A percentile compares a stretch with the other conserved stretches of the same genome.
Conservation (phyloP, 176 grass and related monocot genomes). For the Avena eriantha region DNA sequence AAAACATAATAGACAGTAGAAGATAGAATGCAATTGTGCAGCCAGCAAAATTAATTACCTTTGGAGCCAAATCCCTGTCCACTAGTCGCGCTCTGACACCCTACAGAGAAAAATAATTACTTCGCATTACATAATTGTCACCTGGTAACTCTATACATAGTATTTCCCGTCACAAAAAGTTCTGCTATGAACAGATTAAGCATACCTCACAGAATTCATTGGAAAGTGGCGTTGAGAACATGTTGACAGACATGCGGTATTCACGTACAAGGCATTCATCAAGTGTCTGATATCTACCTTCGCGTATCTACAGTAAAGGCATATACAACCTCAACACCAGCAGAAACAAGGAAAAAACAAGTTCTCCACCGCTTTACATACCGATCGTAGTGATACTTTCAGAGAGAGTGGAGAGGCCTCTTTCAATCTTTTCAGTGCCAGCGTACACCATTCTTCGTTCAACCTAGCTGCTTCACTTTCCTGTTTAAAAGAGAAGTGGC, state of each 20-base stretch:
- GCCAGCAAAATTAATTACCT: conserved; percentile 58
- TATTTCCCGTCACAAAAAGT: neutral
- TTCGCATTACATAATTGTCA: neutral
- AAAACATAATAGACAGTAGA: neutral
- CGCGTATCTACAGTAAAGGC: conserved; percentile 65
- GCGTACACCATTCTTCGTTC: conserved; percentile 91
- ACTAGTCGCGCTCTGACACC: conserved; percentile 86
- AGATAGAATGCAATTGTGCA: conserved; percentile 7
- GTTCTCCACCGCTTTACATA: conserved; percentile 50
- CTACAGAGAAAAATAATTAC: conserved; percentile 40
- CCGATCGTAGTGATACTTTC: conserved; percentile 89
- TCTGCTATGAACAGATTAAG: neutral
- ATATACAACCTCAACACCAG: conserved; percentile 37
- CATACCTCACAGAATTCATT: conserved; percentile 93
- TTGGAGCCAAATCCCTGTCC: conserved; percentile 76
- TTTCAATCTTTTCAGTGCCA: conserved; percentile 92
- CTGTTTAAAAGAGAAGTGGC: conserved; percentile 38
- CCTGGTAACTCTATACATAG: neutral
- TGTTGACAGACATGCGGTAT: conserved; percentile 88
- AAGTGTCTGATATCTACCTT: conserved; percentile 94
- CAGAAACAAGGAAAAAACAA: conserved; percentile 22
- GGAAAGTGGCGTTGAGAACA: conserved; percentile 68
- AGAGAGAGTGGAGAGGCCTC: conserved; percentile 87
- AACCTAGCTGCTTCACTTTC: conserved; percentile 86
- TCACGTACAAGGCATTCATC: conserved; percentile 97